Percentiles rank a stretch among this genome's conserved stretches.
Evolutionary conservation across 140 eudicot species (phyloP).

Genomic region (Bidens hawaiensis): DNA sequence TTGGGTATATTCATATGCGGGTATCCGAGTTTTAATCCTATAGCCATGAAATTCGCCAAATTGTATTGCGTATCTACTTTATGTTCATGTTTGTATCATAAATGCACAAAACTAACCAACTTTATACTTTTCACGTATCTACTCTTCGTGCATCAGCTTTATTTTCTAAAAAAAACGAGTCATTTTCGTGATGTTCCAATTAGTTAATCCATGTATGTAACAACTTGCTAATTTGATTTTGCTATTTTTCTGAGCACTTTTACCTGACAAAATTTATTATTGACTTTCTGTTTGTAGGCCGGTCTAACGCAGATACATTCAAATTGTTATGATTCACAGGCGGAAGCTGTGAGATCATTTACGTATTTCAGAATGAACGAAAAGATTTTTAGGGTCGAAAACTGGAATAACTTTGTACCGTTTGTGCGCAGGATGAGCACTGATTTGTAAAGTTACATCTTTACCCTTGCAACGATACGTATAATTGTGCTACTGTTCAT

Average conservation of each 20-base stretch:
- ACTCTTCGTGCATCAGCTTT: neutral
- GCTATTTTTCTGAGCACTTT: neutral
- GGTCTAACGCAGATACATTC: conserved; percentile 60
- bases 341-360: conserved; percentile 54
- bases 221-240: neutral
- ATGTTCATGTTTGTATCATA: neutral
- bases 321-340: conserved; percentile 48
- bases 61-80: neutral
- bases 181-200: neutral
- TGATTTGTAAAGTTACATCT: conserved; percentile 31
- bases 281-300: conserved; percentile 35
- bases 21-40: neutral
- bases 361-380: conserved; percentile 64
- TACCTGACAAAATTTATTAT: neutral
- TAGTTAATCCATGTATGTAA: neutral
- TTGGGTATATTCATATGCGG: neutral
- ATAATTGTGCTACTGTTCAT: conserved; percentile 14
- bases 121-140: neutral
- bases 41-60: neutral
- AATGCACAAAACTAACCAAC: neutral
- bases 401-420: conserved; percentile 71
- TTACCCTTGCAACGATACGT: conserved; percentile 14
- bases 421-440: conserved; percentile 56
- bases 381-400: conserved; percentile 53
- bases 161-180: neutral